A percentile compares a stretch with the other conserved stretches of the same genome.
Evolutionary conservation across 2,329 filamentous ascomycete genomes (phyloP).

Genomic region (Penicillium rolfsii): DNA sequence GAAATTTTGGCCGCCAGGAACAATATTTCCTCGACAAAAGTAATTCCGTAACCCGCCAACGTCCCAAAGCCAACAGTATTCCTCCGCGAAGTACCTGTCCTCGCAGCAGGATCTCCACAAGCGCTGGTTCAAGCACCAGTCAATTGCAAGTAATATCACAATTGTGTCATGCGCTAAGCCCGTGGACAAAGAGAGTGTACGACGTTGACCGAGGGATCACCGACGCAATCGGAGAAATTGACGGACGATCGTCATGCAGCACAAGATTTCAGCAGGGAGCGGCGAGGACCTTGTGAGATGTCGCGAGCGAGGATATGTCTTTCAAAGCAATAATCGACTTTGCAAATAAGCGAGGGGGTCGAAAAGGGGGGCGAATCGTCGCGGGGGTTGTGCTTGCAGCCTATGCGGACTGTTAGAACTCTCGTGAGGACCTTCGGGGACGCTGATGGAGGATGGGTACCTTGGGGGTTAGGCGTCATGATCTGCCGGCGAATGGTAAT

Average conservation of each 20-base stretch:
- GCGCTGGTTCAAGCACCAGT: conserved; percentile 4
- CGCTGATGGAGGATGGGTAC: conserved; percentile 31
- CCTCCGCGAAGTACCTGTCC: not conserved
- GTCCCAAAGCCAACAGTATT: conserved; percentile 2
- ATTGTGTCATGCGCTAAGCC: conserved; percentile 20
- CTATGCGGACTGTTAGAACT: conserved; percentile 5
- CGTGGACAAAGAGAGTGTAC: conserved; percentile 4
- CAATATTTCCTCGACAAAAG: not conserved
- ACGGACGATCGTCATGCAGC: conserved; percentile 24
- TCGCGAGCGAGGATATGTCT: not conserved
- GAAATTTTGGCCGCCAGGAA: conserved; percentile 13
- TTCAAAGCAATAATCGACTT: not conserved
- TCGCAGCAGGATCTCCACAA: not conserved
- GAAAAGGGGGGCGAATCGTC: not conserved
- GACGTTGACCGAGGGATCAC: conserved; percentile 12
- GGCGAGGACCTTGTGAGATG: conserved; percentile 24
- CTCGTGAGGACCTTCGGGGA: conserved; percentile 22
- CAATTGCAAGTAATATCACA: conserved; percentile 14
- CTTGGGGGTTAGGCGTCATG: conserved; percentile 38
- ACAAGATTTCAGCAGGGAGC: conserved; percentile 12
- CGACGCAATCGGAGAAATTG: conserved; percentile 27
- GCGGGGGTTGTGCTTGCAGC: conserved; percentile 5
- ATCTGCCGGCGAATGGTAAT: conserved; percentile 21
- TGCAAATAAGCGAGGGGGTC: not conserved
- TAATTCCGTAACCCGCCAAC: conserved; percentile 13